phyloP scores from a whole-genome alignment of 2,329 filamentous ascomycete species.

The Periconia macrospinosa region DNA sequence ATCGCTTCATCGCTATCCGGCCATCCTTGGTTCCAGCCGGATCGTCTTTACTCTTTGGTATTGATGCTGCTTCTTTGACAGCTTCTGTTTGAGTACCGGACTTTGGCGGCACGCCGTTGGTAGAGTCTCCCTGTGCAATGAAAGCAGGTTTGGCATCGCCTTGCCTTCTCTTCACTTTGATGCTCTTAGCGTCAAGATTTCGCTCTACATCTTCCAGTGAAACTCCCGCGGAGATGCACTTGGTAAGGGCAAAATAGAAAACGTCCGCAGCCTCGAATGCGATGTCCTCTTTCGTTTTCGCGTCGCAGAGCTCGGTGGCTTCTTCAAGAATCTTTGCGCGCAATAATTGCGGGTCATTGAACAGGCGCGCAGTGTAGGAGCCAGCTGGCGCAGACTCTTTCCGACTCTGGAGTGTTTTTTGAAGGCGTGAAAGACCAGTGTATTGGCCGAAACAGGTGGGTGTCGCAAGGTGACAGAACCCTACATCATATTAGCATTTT shows the following conservation, averaged over 20 bases:
- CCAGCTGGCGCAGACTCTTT: constrained; percentile 82
- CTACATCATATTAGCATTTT: constrained; percentile 32
- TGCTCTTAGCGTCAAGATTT: constrained; percentile 89
- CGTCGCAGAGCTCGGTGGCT: constrained; percentile 90
- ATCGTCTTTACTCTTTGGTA: constrained; percentile 57
- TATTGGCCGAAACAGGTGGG: constrained; percentile 90
- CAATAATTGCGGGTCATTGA: constrained; percentile 86
- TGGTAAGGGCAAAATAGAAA: constrained; percentile 93
- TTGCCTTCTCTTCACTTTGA: constrained; percentile 90
- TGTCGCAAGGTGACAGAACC: constrained; percentile 92
- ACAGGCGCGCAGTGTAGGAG: constrained; percentile 91
- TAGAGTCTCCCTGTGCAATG: constrained; percentile 70
- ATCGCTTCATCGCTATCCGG: constrained; percentile 81
- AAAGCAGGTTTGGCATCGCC: constrained; percentile 95
- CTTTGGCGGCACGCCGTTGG: constrained; percentile 13
- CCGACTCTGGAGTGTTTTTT: constrained; percentile 81
- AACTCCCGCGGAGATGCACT: constrained; percentile 83
- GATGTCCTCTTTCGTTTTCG: constrained; percentile 77
- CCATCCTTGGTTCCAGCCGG: constrained; percentile 52
- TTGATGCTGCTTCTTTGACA: constrained; percentile 55
- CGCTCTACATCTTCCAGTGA: constrained; percentile 85
- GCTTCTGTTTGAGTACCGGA: constrained; percentile 40
- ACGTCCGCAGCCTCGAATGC: constrained; percentile 95
- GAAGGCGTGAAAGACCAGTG: constrained; percentile 77
- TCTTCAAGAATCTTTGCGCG: constrained; percentile 98